Conservation (phyloP, 1,139 yeast genomes). For the Lizanozyma gosingica region DNA sequence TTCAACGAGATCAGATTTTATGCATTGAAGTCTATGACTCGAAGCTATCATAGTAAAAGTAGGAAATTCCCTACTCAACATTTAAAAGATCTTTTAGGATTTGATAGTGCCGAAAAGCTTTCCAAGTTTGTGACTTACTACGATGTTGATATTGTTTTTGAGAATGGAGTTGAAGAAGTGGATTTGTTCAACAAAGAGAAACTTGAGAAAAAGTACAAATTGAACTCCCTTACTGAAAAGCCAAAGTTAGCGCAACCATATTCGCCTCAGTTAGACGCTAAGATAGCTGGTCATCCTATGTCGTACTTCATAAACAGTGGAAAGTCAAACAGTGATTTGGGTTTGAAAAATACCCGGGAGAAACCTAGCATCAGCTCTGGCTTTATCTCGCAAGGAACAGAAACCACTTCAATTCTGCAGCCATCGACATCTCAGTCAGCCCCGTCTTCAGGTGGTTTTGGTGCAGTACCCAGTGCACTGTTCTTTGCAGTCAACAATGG, state of each 20-base stretch:
- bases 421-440: not conserved
- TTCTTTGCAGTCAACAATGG: not conserved
- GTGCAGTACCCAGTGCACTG: not conserved
- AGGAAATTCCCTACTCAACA: constrained; percentile 49
- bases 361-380: not conserved
- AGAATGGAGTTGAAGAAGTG: constrained; percentile 30
- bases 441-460: not conserved
- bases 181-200: constrained; percentile 49
- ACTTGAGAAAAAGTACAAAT: constrained; percentile 33
- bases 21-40: constrained; percentile 61
- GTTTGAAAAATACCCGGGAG: constrained; percentile 7
- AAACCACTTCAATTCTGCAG: not conserved
- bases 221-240: constrained; percentile 35
- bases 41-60: constrained; percentile 62
- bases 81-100: constrained; percentile 50
- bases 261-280: constrained; percentile 43
- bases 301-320: constrained; percentile 33
- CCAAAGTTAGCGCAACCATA: constrained; percentile 49
- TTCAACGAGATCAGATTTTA: constrained; percentile 72
- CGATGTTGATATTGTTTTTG: constrained; percentile 42
- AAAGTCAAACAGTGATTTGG: constrained; percentile 18
- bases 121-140: constrained; percentile 54
- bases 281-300: constrained; percentile 26
- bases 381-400: not conserved
- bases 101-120: constrained; percentile 49